phyloP scores from a whole-genome alignment of 2,329 filamentous ascomycete species.

The Capronia coronata region DNA sequence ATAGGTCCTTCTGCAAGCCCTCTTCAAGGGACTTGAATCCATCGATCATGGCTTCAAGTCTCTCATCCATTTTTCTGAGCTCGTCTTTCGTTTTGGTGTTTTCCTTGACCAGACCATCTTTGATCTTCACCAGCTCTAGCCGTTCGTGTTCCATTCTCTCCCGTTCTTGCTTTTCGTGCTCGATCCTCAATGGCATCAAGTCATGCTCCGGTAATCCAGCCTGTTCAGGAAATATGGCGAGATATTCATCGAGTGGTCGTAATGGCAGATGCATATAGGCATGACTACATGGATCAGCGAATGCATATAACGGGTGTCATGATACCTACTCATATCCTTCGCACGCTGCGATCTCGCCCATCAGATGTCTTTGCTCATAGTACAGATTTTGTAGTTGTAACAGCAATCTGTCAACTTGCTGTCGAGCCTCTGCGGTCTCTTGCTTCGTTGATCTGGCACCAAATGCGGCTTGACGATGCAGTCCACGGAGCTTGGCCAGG shows the following conservation, averaged over 20 bases:
- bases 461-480: slow-evolving; percentile 76
- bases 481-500: slow-evolving; percentile 69
- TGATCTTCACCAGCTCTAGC: slow-evolving; percentile 66
- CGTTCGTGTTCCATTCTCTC: slow-evolving; percentile 79
- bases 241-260: slow-evolving; percentile 74
- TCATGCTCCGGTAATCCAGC: slow-evolving; percentile 66
- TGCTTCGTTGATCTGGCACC: slow-evolving; percentile 79
- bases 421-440: slow-evolving; percentile 75
- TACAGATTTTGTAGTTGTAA: slow-evolving; percentile 91
- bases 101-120: slow-evolving; percentile 61
- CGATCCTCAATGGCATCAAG: slow-evolving; percentile 82
- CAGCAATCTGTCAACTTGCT: slow-evolving; percentile 86
- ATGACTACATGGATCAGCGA: slow-evolving; percentile 53
- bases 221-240: slow-evolving; percentile 68
- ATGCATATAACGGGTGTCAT: slow-evolving; percentile 10
- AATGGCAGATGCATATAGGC: slow-evolving; percentile 81
- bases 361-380: slow-evolving; percentile 88
- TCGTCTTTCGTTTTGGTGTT: slow-evolving; percentile 95
- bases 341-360: slow-evolving; percentile 83
- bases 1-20: slow-evolving; percentile 25
- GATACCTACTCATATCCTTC: slow-evolving; percentile 77
- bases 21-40: slow-evolving; percentile 33
- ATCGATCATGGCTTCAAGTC: slow-evolving; percentile 90
- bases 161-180: slow-evolving; percentile 79
- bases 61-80: slow-evolving; percentile 80